These are phyloP conservation scores for Pseudognaphalium luteoalbum DNA, from an alignment of 129 eudicot genomes.

Conservation along the genomic window DNA sequence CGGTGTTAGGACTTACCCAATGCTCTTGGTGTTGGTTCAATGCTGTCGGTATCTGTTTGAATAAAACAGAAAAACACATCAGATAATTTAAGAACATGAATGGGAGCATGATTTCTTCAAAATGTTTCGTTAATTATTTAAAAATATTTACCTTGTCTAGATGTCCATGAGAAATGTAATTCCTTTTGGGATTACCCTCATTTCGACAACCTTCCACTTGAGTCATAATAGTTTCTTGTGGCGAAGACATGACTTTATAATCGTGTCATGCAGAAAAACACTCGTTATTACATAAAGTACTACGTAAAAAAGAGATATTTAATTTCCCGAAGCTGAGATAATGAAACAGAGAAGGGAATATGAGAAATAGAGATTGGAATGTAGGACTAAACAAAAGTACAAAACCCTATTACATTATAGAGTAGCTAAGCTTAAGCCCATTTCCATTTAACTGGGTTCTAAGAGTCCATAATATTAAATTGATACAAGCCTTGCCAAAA, in stretches of 20 bases:
- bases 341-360: no score
- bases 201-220: neutral
- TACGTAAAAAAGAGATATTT: no score
- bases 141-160: neutral
- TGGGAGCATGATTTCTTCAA: neutral
- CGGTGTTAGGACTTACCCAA: neutral
- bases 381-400: no score
- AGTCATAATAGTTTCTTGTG: neutral
- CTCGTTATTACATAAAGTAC: no score
- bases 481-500: no score
- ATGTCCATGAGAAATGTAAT: neutral
- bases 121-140: neutral
- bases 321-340: no score
- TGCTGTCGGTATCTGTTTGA: neutral
- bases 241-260: neutral
- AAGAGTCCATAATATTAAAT: no score
- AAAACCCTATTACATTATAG: no score
- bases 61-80: neutral
- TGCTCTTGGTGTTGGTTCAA: neutral
- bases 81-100: neutral
- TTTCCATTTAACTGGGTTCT: no score
- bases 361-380: no score
- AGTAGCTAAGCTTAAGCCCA: no score
- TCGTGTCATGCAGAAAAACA: neutral
- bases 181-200: neutral